Evolutionary conservation across 2,329 filamentous ascomycete genomes (phyloP), one percentile per base, ranked within the genome.

Genomic region (Catunica adiposa): DNA sequence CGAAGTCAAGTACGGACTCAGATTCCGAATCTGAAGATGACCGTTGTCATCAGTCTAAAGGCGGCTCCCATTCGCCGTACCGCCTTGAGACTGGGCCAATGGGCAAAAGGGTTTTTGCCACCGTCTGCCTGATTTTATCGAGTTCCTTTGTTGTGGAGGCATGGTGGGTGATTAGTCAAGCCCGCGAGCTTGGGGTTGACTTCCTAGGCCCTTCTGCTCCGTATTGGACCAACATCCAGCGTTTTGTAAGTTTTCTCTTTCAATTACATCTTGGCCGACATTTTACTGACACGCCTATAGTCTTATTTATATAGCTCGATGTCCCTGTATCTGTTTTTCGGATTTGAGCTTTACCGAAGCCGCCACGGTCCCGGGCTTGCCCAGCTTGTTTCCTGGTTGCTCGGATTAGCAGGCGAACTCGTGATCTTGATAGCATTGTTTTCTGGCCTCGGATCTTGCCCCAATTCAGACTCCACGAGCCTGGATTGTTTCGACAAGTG

Each of bases 311-410:
- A 58, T 17, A 55, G 56, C 25, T 40, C 46, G 20, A 31, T 58
- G 31, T 42, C 46, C 11, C 37, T 58, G 29, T 58, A 51, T 26
- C 42, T 37, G 17, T 58, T 55, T 25, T 58, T 58, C 40, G 56
- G 56, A 52, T 22, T 51, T 7, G 51, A 47, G 20, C 46, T 58
- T 9, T 51, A 55, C 38, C 37, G 8, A 14, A 52, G 48, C 29
- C 44, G 46, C 23, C 53, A 55, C 34, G 86, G 86, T 11, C 92
- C 92, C 0, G 89, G 83, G 52, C 72, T 82, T 50, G 82, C 86
- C 54, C 89, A 96, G 68, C 77, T 90, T 56, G 69, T 84, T 50
- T 82, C 87, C 62, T 98, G 92, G 92, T 66, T 75, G 44, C 69
- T 88, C 46, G 83, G 83, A 25, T 66, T 88, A n/a, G 67, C 78